A percentile compares a stretch with the other conserved stretches of the same genome.
Conservation (phyloP, 2,329 filamentous ascomycete genomes). For the Decorospora gaudefroyi region DNA sequence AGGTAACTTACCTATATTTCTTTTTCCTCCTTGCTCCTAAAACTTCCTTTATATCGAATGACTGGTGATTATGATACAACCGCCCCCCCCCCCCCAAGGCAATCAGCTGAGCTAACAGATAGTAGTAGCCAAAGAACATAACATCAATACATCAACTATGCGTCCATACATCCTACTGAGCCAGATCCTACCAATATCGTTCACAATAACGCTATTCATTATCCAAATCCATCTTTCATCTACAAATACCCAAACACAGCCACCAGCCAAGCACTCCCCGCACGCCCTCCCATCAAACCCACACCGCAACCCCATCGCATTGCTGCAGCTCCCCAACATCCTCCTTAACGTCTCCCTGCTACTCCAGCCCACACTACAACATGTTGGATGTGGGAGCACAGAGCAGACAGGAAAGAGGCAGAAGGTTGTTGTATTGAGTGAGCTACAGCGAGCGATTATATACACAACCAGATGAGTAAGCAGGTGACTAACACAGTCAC, state of each 20-base stretch:
- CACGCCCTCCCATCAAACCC: too few species aligned
- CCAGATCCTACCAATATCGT: slow-evolving; percentile 38
- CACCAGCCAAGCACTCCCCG: slow-evolving; percentile 2
- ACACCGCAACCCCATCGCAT: slow-evolving; percentile 20
- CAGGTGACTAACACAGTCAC: too few species aligned
- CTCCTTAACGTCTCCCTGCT: slow-evolving; percentile 34
- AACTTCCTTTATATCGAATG: too few species aligned
- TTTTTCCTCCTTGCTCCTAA: too few species aligned
- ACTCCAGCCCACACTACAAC: slow-evolving; percentile 20
- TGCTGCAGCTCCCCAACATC: slow-evolving; percentile 32
- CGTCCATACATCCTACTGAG: slow-evolving; percentile 34
- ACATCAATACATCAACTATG: slow-evolving; percentile 16
- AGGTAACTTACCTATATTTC: too few species aligned
- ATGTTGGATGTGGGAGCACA: too few species aligned
- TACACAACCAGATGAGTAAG: too few species aligned
- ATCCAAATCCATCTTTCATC: slow-evolving; percentile 33
- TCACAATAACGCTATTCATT: slow-evolving; percentile 35
- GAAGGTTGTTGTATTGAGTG: too few species aligned
- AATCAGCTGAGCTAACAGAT: slow-evolving; percentile 11
- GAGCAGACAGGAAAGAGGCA: too few species aligned
- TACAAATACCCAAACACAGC: slow-evolving; percentile 10
- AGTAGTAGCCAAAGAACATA: slow-evolving; percentile 21
- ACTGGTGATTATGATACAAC: too few species aligned
- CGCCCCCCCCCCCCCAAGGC: not conserved
- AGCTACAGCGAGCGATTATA: too few species aligned